phyloP scores from a whole-genome alignment of 768 basidiomycete species.

The Termitomyces sp. region DNA sequence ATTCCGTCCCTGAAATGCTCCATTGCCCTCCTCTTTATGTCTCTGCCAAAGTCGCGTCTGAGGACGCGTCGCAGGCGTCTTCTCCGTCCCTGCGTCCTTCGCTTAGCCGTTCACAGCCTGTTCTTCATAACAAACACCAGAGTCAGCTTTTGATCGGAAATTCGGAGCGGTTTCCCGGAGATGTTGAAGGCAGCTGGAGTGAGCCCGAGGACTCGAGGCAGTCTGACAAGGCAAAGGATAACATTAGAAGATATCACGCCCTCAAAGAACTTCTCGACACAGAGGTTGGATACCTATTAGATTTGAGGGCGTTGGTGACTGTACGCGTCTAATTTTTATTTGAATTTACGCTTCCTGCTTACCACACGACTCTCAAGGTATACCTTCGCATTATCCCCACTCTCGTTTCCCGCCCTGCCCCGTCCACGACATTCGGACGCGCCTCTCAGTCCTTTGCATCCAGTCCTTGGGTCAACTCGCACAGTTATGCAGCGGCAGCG shows the following conservation, averaged over 20 bases:
- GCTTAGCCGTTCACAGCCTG: constrained; percentile 17
- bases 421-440: constrained; percentile 32
- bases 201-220: constrained; percentile 24
- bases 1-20: constrained; percentile 37
- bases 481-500: constrained; percentile 29
- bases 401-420: constrained; percentile 36
- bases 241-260: constrained; percentile 59
- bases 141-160: constrained; percentile 12
- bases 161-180: constrained; percentile 15
- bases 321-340: constrained; percentile 35
- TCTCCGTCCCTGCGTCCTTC: constrained; percentile 6
- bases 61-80: constrained; percentile 1
- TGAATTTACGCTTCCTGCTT: background rate
- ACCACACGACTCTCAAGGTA: constrained; percentile 37
- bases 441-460: constrained; percentile 38
- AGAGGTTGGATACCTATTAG: constrained; percentile 76
- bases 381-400: constrained; percentile 57
- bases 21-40: constrained; percentile 15
- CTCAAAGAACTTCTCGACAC: constrained; percentile 82
- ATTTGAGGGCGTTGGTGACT: constrained; percentile 71
- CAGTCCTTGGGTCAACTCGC: constrained; percentile 42
- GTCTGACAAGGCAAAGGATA: constrained; percentile 37
- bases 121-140: constrained; percentile 29
- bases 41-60: constrained; percentile 2
- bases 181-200: constrained; percentile 22